These are phyloP conservation scores for Leucocoprinus leucothites DNA, from an alignment of 768 basidiomycete genomes.

Conservation along the genomic window DNA sequence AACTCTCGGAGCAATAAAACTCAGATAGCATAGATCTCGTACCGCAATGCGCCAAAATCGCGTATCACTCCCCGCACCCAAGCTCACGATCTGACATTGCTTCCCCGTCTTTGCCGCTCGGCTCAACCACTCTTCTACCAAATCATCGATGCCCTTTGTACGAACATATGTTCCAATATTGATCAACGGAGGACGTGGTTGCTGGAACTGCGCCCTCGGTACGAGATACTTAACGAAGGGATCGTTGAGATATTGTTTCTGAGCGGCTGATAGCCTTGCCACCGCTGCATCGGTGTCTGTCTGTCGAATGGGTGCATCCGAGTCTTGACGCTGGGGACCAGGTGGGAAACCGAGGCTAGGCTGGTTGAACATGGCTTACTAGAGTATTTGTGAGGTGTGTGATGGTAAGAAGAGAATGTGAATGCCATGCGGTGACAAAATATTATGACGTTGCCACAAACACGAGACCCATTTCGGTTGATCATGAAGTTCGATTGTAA, in stretches of 20 bases:
- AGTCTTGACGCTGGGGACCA: slow-evolving; percentile 26
- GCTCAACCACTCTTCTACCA: slow-evolving; percentile 66
- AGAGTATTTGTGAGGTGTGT: not conserved
- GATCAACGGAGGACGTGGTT: slow-evolving; percentile 81
- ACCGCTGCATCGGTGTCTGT: slow-evolving; percentile 84
- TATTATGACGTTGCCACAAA: not conserved
- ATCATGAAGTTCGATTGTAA: not conserved
- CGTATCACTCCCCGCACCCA: slow-evolving; percentile 95
- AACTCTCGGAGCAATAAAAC: not conserved
- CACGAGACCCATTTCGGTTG: not conserved
- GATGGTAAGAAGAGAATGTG: too few species aligned
- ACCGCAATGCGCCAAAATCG: slow-evolving; percentile 91
- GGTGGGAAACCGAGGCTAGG: slow-evolving; percentile 8
- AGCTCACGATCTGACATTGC: slow-evolving; percentile 82
- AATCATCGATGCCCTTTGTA: slow-evolving; percentile 71
- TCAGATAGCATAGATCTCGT: not conserved
- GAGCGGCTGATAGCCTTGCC: slow-evolving; percentile 83
- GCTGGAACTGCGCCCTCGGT: slow-evolving; percentile 57
- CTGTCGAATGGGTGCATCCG: slow-evolving; percentile 63
- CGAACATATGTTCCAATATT: slow-evolving; percentile 93
- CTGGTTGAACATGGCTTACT: not conserved
- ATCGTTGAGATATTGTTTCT: slow-evolving; percentile 77
- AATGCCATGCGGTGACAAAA: not conserved
- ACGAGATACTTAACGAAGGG: slow-evolving; percentile 69
- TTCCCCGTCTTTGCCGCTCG: slow-evolving; percentile 38